phyloP scores from a whole-genome alignment of 768 basidiomycete species.

The Hemileccinum impolitum region DNA sequence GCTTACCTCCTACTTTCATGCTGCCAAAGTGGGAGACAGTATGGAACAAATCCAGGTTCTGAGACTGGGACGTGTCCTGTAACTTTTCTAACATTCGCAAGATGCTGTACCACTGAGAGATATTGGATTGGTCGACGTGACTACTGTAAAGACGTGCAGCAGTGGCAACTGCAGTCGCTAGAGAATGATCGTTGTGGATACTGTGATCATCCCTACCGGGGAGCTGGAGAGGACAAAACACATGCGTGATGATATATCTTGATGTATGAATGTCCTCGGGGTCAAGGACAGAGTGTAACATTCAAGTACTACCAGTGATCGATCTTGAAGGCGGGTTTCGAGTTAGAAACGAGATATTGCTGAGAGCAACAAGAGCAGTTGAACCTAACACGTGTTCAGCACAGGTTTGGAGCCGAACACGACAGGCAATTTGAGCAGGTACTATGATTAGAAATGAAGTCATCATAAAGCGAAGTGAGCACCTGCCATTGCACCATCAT shows the following conservation, averaged over 20 bases:
- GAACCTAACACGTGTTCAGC: too few species aligned
- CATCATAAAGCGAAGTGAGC: too few species aligned
- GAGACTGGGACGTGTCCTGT: too few species aligned
- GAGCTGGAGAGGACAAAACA: slow-evolving; percentile 39
- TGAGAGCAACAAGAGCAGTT: too few species aligned
- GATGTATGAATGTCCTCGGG: not conserved
- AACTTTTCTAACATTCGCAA: slow-evolving; percentile 24
- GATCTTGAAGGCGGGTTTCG: not conserved
- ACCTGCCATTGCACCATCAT: too few species aligned
- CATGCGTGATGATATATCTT: slow-evolving; percentile 36
- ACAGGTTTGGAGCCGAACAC: too few species aligned
- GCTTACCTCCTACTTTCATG: slow-evolving; percentile 3
- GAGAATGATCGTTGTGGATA: slow-evolving; percentile 21
- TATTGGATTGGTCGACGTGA: not conserved
- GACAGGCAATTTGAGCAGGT: too few species aligned
- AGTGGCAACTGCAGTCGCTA: slow-evolving; percentile 20
- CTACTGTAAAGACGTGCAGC: slow-evolving; percentile 11
- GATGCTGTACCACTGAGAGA: slow-evolving; percentile 5
- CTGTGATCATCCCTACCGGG: slow-evolving; percentile 34
- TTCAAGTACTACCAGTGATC: not conserved
- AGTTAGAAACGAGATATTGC: not conserved
- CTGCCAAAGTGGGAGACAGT: slow-evolving; percentile 4
- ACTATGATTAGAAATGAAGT: too few species aligned
- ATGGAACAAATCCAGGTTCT: not conserved
- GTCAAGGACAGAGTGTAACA: not conserved